Conservation (phyloP, 208 protist genomes). For the Wallacemonas sp. region DNA sequence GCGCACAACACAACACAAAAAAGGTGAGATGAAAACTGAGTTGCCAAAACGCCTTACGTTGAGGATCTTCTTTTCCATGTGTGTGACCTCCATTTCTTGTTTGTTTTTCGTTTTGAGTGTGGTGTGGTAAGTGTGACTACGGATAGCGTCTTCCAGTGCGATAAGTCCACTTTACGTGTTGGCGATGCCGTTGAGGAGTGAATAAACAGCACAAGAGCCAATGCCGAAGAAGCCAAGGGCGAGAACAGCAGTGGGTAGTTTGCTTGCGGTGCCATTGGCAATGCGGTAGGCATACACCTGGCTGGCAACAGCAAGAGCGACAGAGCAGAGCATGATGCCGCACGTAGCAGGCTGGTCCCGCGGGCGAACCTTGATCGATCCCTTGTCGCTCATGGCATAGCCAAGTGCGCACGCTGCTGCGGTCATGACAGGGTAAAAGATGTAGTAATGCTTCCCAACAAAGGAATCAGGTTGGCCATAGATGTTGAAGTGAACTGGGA, state of each 20-base stretch:
- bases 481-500: constrained; percentile 27
- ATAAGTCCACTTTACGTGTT: too few relatives aligned
- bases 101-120: too few relatives aligned
- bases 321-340: constrained; percentile 9
- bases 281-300: constrained; percentile 26
- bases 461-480: constrained; percentile 17
- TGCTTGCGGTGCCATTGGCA: constrained; percentile 10
- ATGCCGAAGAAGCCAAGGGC: background rate
- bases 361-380: background rate
- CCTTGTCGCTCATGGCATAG: constrained; percentile 4
- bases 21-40: background rate
- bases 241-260: background rate
- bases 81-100: too few relatives aligned
- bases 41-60: too few relatives aligned
- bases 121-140: too few relatives aligned
- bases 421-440: constrained; percentile 18
- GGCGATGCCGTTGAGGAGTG: too few relatives aligned
- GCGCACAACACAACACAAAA: background rate
- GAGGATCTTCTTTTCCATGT: too few relatives aligned
- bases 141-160: too few relatives aligned
- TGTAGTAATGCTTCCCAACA: constrained; percentile 14
- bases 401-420: background rate
- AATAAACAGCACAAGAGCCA: constrained; percentile 10
- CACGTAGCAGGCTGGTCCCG: constrained; percentile 8
- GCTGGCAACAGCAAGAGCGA: background rate